These are phyloP conservation scores for Aureobasidium sp. DNA, from an alignment of 2,329 filamentous ascomycete genomes.

Conservation along the genomic window DNA sequence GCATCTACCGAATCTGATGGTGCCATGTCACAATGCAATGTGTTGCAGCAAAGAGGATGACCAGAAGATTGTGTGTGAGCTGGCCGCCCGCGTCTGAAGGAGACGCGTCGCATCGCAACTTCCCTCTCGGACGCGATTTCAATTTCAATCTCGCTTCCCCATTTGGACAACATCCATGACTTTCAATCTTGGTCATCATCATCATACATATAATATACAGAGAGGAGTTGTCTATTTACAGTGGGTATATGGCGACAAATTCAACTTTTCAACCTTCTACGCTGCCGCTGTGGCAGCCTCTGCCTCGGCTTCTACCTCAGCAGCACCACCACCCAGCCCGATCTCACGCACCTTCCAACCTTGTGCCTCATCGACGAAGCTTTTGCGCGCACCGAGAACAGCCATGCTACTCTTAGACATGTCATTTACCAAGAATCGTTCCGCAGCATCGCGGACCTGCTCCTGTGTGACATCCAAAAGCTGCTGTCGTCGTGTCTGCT, in stretches of 20 bases:
- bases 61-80: not conserved
- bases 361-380: constrained; percentile 55
- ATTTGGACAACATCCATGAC: no score
- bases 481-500: constrained; percentile 71
- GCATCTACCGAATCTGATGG: constrained; percentile 8
- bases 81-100: not conserved
- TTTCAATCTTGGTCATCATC: not conserved
- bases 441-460: constrained; percentile 71
- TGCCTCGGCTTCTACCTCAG: constrained; percentile 22
- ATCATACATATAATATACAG: constrained; percentile 9
- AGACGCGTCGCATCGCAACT: constrained; percentile 9
- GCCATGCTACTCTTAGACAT: constrained; percentile 55
- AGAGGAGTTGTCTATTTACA: constrained; percentile 12
- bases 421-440: constrained; percentile 56
- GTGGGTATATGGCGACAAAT: constrained; percentile 14
- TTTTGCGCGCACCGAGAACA: constrained; percentile 75
- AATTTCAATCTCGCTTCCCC: not conserved
- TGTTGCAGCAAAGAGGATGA: not conserved
- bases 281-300: constrained; percentile 14
- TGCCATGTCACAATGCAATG: constrained; percentile 6
- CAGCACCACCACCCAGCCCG: constrained; percentile 40
- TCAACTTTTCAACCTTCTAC: not conserved
- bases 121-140: not conserved
- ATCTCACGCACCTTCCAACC: constrained; percentile 71
- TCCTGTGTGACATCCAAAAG: constrained; percentile 76